Conservation (phyloP, 805 yeast genomes). For the Spathaspora girioi region DNA sequence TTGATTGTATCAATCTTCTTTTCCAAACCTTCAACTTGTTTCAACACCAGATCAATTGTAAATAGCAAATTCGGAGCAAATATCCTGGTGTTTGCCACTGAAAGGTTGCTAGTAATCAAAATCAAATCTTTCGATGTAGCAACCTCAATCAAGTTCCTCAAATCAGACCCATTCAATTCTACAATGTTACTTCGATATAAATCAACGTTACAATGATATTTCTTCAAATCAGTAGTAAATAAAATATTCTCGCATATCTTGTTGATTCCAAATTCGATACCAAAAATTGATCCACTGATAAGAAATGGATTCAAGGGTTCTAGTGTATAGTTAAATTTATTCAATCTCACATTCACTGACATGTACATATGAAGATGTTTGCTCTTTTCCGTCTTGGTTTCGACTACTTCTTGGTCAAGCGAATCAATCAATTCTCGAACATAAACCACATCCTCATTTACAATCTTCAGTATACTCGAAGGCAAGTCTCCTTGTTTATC, state of each 20-base stretch:
- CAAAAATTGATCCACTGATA: constrained; percentile 5
- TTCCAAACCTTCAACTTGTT: background rate
- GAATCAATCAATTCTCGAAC: constrained; percentile 5
- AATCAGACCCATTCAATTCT: constrained; percentile 9
- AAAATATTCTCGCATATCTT: constrained; percentile 1
- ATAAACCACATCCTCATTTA: constrained; percentile 13
- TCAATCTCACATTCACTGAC: constrained; percentile 2
- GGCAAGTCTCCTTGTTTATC: constrained; percentile 10
- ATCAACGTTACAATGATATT: constrained; percentile 5
- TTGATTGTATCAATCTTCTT: constrained; percentile 2
- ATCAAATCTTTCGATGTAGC: background rate
- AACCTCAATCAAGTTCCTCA: constrained; percentile 3
- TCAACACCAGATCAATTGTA: constrained; percentile 2
- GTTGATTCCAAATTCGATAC: background rate
- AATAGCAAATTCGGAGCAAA: constrained; percentile 8
- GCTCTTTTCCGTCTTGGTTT: background rate
- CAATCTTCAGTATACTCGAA: constrained; percentile 6
- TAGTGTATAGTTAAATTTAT: constrained; percentile 1
- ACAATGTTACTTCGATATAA: constrained; percentile 5
- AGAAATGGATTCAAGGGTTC: constrained; percentile 8
- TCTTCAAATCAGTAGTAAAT: background rate
- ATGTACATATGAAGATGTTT: background rate
- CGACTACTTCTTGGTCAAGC: background rate
- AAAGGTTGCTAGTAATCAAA: constrained; percentile 1
- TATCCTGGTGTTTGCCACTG: constrained; percentile 8